Evolutionary conservation across 495 filamentous ascomycete species (phyloP).

Genomic region (Penicillium simplicissimum): DNA sequence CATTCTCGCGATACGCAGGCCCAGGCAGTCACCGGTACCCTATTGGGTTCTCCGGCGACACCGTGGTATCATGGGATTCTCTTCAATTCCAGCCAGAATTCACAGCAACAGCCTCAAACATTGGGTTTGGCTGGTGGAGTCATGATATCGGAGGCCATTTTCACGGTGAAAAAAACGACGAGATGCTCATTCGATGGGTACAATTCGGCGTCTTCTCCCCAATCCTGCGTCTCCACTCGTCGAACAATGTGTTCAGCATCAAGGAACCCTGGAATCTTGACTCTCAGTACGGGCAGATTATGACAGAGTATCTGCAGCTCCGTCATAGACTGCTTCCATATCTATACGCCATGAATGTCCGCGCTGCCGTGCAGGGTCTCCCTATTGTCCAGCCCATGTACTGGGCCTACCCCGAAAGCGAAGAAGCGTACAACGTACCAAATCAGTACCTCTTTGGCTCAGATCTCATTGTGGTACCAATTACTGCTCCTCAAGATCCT

Average conservation of each 20-base stretch:
- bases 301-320: constrained; percentile 48
- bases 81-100: constrained; percentile 63
- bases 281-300: constrained; percentile 36
- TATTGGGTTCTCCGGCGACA: constrained; percentile 62
- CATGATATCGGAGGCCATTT: constrained; percentile 64
- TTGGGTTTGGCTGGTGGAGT: constrained; percentile 66
- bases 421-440: constrained; percentile 50
- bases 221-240: constrained; percentile 58
- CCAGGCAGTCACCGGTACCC: constrained; percentile 61
- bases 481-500: constrained; percentile 45
- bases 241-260: constrained; percentile 49
- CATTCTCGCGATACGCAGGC: constrained; percentile 59
- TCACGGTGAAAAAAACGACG: constrained; percentile 50
- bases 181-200: constrained; percentile 57
- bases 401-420: constrained; percentile 51
- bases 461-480: constrained; percentile 53
- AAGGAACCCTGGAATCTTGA: constrained; percentile 60
- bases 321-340: constrained; percentile 58
- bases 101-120: constrained; percentile 62
- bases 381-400: constrained; percentile 61
- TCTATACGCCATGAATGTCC: constrained; percentile 57
- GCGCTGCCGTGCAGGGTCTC: constrained; percentile 39
- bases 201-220: constrained; percentile 60
- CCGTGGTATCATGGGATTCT: constrained; percentile 54
- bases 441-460: constrained; percentile 59